Conservation (phyloP, 257 asterid genomes). For the Phtheirospermum japonicum region DNA sequence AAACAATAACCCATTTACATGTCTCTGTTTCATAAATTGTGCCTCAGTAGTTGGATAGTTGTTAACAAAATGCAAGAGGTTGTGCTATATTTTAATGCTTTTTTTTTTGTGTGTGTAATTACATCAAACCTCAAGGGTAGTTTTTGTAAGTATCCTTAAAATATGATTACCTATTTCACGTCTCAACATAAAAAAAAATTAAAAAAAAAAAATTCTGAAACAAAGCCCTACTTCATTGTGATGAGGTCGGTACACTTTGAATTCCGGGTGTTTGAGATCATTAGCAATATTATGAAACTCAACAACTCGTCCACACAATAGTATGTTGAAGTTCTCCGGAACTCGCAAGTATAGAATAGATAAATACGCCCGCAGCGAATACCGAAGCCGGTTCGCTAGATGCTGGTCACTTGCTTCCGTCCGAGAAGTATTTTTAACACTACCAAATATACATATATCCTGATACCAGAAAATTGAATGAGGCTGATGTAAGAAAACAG, state of each 20-base stretch:
- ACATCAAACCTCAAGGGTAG: too few relatives aligned
- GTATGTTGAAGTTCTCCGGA: slow-evolving; percentile 53
- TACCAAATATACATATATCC: slow-evolving; percentile 69
- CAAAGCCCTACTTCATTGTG: slow-evolving; percentile 46
- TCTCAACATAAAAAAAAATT: too few relatives aligned
- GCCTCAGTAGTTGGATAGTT: too few relatives aligned
- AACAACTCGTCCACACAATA: slow-evolving; percentile 63
- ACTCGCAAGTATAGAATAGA: slow-evolving; percentile 65
- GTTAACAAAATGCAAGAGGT: too few relatives aligned
- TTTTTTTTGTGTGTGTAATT: too few relatives aligned
- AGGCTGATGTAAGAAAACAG: too few relatives aligned
- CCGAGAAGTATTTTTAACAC: slow-evolving; percentile 28
- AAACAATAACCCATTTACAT: too few relatives aligned
- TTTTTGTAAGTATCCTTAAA: neutral
- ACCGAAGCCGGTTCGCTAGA: slow-evolving; percentile 71
- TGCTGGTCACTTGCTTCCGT: slow-evolving; percentile 49
- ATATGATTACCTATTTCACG: slow-evolving; percentile 3
- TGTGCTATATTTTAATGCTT: too few relatives aligned
- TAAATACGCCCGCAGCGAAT: slow-evolving; percentile 86
- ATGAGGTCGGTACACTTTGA: slow-evolving; percentile 69
- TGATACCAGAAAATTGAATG: too few relatives aligned
- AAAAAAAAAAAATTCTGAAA: too few relatives aligned
- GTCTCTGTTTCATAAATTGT: too few relatives aligned
- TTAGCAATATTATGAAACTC: slow-evolving; percentile 64
- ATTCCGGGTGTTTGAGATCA: slow-evolving; percentile 75